These are phyloP conservation scores for Tagetes erecta DNA, from an alignment of 129 eudicot genomes.

Conservation along the genomic window DNA sequence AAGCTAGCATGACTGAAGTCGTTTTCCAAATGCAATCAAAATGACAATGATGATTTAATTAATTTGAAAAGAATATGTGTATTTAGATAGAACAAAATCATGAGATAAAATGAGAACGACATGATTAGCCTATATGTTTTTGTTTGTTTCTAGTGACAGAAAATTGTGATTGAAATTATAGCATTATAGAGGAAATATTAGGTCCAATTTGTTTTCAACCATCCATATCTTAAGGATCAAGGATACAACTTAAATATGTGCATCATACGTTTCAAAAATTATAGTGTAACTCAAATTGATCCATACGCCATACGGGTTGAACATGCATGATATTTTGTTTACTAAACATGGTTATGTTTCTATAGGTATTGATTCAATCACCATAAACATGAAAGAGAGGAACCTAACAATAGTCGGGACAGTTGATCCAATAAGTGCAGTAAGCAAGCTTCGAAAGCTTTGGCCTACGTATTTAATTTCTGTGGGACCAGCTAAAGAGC, in stretches of 20 bases:
- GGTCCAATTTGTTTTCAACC: slow-evolving; percentile 18
- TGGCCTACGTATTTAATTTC: slow-evolving; percentile 68
- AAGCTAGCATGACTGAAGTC: slow-evolving; percentile 6
- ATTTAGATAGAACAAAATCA: slow-evolving; percentile 22
- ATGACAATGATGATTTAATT: neutral
- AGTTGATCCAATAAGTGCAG: slow-evolving; percentile 74
- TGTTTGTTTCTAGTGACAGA: slow-evolving; percentile 20
- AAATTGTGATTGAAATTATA: slow-evolving; percentile 26
- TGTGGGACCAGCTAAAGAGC: slow-evolving; percentile 91
- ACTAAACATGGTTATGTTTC: slow-evolving; percentile 13
- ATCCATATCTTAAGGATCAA: neutral
- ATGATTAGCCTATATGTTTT: slow-evolving; percentile 24
- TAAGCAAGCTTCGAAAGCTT: slow-evolving; percentile 74
- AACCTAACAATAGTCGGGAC: slow-evolving; percentile 72
- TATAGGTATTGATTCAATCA: slow-evolving; percentile 83
- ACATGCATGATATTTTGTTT: neutral
- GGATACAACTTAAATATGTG: neutral
- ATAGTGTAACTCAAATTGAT: neutral
- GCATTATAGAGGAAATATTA: slow-evolving; percentile 21
- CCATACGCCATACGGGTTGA: no score
- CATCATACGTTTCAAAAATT: slow-evolving; percentile 6
- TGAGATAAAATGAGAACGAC: slow-evolving; percentile 21
- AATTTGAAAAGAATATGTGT: slow-evolving; percentile 10
- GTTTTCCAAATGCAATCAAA: slow-evolving; percentile 23
- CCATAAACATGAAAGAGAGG: slow-evolving; percentile 85